Evolutionary conservation across 257 asterid species (phyloP), one percentile per base, ranked within the genome.

Genomic region (Solanum etuberosum): DNA sequence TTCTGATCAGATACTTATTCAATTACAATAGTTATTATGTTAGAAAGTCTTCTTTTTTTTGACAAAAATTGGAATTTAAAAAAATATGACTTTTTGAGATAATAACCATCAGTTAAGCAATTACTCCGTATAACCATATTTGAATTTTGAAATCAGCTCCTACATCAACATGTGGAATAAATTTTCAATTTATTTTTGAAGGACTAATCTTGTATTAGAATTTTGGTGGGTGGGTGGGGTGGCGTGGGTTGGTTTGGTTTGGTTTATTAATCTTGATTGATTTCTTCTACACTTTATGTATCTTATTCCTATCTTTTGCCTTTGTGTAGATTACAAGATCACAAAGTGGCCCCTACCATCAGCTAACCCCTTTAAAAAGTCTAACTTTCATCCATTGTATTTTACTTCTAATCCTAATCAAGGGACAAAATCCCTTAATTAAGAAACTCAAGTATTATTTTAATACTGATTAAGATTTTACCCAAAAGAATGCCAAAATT

Each of bases 401-500:
- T 89, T 89, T 74, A 85, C 89, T 84, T 87, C 77, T 89, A 78
- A 84, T 82, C 38, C 16, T 71, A 38, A 67, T 86, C 83, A 88
- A 61, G 43, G 31, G 87, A 88, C 85, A 86, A 87, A 83, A 83
- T 83, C 63, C 88, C 83, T 63, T 57, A 67, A 54, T 63, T 43
- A 67, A 54, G 15, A 35, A 80, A 80, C 85, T 29, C 20, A 80
- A 10, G n/a, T 46, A 9, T 77, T 4, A 27, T 27, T 27, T 78
- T 29, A 72, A 6, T 15, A 42, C 14, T 15, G 27, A 4, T 25
- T 46, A 35, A 72, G 18, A 72, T 46, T 46, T 46, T 18, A 46
- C 84, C 29, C 42, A 37, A 85, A 67, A 85, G 93, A 89, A 88
- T 82, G 92, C 92, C 95, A 92, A 89, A 88, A 77, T 91, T 92